Base-by-base conservation (phyloP, 2,329 filamentous ascomycete species). In the Aspergillus sp. region DNA sequence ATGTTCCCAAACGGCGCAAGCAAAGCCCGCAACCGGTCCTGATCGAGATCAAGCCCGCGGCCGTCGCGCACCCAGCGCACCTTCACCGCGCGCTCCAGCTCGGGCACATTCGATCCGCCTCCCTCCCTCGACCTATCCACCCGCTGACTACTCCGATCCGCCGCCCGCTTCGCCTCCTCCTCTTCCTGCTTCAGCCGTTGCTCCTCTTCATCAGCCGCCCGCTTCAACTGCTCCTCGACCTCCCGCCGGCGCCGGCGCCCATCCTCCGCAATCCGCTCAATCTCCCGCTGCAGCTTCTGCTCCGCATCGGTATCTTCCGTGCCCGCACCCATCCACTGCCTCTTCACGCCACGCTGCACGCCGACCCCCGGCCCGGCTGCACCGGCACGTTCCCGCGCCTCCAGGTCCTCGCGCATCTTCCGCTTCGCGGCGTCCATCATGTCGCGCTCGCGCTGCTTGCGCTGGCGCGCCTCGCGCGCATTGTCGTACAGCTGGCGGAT, bases 391-490 rank as follows among this genome's bases (percentile, higher is more conserved):
- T 96, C 93, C 17, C 88, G 78, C 22, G 83, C 81, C 73, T 96
- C 91, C 47, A 97, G 75, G 65, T 96, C 91, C 65, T 95, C 90
- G 59, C 89, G 88, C 82, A 95, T 88, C 60, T 84, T 81, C 66
- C 88, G 79, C 61, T 88, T 79, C 70, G 86, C 82, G 45, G 84
- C 84, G 62, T 89, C 85, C 73, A 95, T 87, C 55, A 86, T 79
- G 47, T 88, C 85, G 63, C 86, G 81, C 71, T 91, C 84, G 65
- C 84, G 79, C 68, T 83, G 82, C 65, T 87, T 87, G 66, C 88
- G 82, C 53, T 86, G 75, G 56, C 83, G 80, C 36, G 90, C 89
- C 63, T 86, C 83, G 42, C 89, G 83, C 56, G 86, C 84, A 67
- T 83, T 82, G 66, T 96, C 89, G 76, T 96, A 96, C 49, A 86